Evolutionary conservation across 306 rosid genomes (phyloP).

Genomic region (Luffa aegyptiaca): DNA sequence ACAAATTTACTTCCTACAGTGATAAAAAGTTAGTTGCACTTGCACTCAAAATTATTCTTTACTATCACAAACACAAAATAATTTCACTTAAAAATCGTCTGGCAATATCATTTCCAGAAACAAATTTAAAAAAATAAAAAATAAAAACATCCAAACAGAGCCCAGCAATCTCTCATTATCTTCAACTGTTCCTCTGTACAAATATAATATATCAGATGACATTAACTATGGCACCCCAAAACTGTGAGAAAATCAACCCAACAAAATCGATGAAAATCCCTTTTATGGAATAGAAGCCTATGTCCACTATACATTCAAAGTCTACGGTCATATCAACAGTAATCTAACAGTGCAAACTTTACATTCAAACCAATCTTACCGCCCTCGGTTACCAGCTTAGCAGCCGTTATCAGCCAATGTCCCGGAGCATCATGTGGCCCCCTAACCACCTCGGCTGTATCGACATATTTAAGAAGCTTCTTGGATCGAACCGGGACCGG

Average conservation of each 20-base stretch:
- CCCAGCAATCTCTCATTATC: background rate
- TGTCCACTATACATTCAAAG: slow-evolving; percentile 11
- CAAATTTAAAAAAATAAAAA: background rate
- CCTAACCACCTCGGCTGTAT: slow-evolving; percentile 67
- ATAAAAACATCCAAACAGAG: background rate
- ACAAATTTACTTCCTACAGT: background rate
- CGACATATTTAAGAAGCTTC: slow-evolving; percentile 67
- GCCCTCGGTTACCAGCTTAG: slow-evolving; percentile 67
- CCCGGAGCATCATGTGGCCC: slow-evolving; percentile 93
- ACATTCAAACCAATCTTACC: slow-evolving; percentile 74
- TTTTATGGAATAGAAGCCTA: background rate
- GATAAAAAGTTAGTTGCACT: background rate
- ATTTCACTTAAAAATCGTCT: background rate
- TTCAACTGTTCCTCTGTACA: background rate
- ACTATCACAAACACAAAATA: background rate
- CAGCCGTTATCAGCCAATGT: slow-evolving; percentile 89
- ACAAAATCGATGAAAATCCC: background rate
- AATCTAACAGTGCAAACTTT: slow-evolving; percentile 84
- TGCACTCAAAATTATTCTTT: background rate
- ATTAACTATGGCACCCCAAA: background rate
- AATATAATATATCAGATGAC: background rate
- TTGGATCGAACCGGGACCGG: slow-evolving; percentile 49
- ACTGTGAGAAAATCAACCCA: slow-evolving; percentile 5
- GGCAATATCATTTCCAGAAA: background rate
- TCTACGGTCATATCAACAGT: slow-evolving; percentile 25